Conservation (phyloP, 331 rosid species). For the Acacia concinna region DNA sequence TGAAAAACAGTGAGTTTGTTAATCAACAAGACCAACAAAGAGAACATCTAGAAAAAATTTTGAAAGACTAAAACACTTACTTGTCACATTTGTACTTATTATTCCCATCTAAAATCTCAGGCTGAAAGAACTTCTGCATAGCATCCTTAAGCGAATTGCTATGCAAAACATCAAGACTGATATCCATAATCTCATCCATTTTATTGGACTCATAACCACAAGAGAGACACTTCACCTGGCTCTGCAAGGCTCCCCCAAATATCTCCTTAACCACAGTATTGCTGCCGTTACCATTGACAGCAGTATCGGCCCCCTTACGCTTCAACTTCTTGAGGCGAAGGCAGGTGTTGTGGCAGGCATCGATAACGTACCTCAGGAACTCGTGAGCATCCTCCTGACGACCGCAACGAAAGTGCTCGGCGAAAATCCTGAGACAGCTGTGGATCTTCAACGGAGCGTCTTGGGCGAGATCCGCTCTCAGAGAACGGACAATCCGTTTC, state of each 20-base stretch:
- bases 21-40: conserved; percentile 28
- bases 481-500: conserved; percentile 74
- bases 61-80: conserved; percentile 31
- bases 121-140: conserved; percentile 84
- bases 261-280: conserved; percentile 78
- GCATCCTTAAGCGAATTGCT: conserved; percentile 86
- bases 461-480: conserved; percentile 60
- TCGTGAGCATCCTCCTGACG: conserved; percentile 99
- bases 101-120: conserved; percentile 89
- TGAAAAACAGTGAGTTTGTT: conserved; percentile 36
- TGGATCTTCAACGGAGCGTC: conserved; percentile 79
- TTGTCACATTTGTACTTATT: conserved; percentile 96
- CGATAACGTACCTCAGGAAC: conserved; percentile 88
- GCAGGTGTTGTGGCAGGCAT: conserved; percentile 93
- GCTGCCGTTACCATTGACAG: conserved; percentile 20
- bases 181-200: conserved; percentile 98
- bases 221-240: conserved; percentile 92
- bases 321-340: conserved; percentile 83
- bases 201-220: conserved; percentile 97
- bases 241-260: conserved; percentile 96
- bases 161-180: conserved; percentile 95
- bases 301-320: conserved; percentile 35
- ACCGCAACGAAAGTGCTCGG: conserved; percentile 75
- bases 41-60: not conserved
- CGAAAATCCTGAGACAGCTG: conserved; percentile 73